phyloP scores from a whole-genome alignment of 2,329 filamentous ascomycete species.

The Venturia nashicola region DNA sequence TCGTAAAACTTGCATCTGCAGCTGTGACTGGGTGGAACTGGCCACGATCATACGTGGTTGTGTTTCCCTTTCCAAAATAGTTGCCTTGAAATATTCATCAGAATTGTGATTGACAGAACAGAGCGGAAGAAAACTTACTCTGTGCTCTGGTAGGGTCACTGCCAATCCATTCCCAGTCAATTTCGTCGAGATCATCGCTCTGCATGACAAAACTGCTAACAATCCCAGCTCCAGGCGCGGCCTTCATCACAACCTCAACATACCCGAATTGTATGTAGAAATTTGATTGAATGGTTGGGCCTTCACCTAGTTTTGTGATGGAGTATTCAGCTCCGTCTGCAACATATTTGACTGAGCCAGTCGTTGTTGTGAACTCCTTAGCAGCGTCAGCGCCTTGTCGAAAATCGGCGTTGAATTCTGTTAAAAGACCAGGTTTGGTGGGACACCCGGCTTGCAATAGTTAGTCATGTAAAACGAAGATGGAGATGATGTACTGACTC shows the following conservation, averaged over 20 bases:
- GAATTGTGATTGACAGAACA: constrained; percentile 57
- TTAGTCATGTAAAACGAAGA: constrained; percentile 12
- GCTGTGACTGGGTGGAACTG: constrained; percentile 45
- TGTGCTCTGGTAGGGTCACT: constrained; percentile 33
- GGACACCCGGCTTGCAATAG: constrained; percentile 22
- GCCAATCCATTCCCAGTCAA: constrained; percentile 73
- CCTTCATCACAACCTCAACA: constrained; percentile 67
- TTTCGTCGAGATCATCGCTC: constrained; percentile 74
- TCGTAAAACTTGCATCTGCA: constrained; percentile 50
- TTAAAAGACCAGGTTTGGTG: constrained; percentile 30
- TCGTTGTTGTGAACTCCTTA: constrained; percentile 26
- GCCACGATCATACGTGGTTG: constrained; percentile 58
- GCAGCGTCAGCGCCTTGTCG: constrained; percentile 22
- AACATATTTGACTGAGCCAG: constrained; percentile 31
- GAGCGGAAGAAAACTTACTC: neutral
- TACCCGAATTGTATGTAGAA: constrained; percentile 83
- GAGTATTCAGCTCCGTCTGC: constrained; percentile 37
- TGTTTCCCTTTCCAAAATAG: constrained; percentile 66
- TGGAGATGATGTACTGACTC: constrained; percentile 15
- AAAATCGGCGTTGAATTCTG: constrained; percentile 28
- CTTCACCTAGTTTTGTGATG: constrained; percentile 34
- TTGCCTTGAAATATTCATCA: constrained; percentile 30
- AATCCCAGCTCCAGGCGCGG: constrained; percentile 61
- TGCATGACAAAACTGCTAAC: constrained; percentile 74
- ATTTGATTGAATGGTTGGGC: constrained; percentile 58